Evolutionary conservation across 805 yeast species (phyloP), one percentile per base, ranked within the genome.

Genomic region (Spathaspora girioi): DNA sequence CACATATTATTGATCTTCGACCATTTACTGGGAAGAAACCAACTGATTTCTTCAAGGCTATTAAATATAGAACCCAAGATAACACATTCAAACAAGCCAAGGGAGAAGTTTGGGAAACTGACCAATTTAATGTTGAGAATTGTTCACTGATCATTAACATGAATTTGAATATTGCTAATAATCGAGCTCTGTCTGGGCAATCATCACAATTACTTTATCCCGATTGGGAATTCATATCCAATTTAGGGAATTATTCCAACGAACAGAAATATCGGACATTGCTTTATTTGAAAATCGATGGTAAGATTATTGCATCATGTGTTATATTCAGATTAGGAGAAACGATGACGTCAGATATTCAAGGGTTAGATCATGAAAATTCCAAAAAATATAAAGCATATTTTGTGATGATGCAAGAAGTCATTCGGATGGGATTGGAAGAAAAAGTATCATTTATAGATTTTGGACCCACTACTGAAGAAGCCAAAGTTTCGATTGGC

Each of bases 341-440:
- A 47, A 75, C 79, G 1, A 68, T 74, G 43, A 74, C 79, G 2
- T 69, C 76, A 6, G 79, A 74, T 53, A 60, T 74, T 11, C 79
- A 74, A 55, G 79, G 79, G 5, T 59, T 74, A 18, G 70, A 75
- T 47, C 74, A 72, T 46, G 77, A 72, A 17, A 54, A 52, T 19
- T 71, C 71, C 11, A 65, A 73, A 29, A 59, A 68, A 43, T 69
- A 68, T 54, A 73, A 71, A 52, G 77, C 77, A 2, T 74, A 74
- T 52, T 74, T 74, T 59, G 79, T 73, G 18, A 75, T 75, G 78
- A 74, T 74, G 78, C 77, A 74, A 58, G 67, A 70, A 43, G 73
- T 73, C n/a, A 72, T 74, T 23, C 59, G 61, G 19, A 71, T 73
- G 15, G 79, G 77, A 0, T 54, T 74, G 47, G 59, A 59, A 43